Evolutionary conservation across 164 flowering plant species (phyloP).

Genomic region (Taxillus chinensis): DNA sequence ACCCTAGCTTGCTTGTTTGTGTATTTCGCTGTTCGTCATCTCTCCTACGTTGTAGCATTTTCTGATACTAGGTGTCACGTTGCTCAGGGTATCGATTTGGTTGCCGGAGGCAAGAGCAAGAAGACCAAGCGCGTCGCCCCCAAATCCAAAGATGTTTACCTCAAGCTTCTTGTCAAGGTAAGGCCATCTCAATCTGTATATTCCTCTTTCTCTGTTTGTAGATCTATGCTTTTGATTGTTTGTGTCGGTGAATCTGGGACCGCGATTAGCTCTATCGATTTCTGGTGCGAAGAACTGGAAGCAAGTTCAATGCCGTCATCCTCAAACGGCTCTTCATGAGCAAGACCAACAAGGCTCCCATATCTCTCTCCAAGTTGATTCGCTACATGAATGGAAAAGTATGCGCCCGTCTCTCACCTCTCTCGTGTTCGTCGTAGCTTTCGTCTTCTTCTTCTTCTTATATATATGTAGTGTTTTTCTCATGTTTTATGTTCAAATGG

Average conservation of each 20-base stretch:
- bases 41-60: no score
- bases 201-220: background rate
- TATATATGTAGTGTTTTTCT: background rate
- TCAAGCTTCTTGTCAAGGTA: conserved; percentile 4
- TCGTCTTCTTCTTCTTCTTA: background rate
- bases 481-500: background rate
- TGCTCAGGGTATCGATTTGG: conserved; percentile 2
- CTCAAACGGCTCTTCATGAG: conserved; percentile 6
- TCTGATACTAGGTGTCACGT: no score
- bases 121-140: conserved; percentile 3
- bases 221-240: background rate
- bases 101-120: conserved; percentile 4
- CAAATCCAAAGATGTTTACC: conserved; percentile 5
- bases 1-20: no score
- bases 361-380: conserved; percentile 2
- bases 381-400: conserved; percentile 4
- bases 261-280: background rate
- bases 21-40: no score
- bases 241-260: no score
- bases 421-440: no score
- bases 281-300: conserved; percentile 1
- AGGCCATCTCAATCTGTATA: background rate
- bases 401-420: background rate
- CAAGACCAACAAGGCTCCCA: conserved; percentile 4
- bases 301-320: background rate